phyloP scores from a whole-genome alignment of 2,329 filamentous ascomycete species.

The Fusarium protoensiforme region DNA sequence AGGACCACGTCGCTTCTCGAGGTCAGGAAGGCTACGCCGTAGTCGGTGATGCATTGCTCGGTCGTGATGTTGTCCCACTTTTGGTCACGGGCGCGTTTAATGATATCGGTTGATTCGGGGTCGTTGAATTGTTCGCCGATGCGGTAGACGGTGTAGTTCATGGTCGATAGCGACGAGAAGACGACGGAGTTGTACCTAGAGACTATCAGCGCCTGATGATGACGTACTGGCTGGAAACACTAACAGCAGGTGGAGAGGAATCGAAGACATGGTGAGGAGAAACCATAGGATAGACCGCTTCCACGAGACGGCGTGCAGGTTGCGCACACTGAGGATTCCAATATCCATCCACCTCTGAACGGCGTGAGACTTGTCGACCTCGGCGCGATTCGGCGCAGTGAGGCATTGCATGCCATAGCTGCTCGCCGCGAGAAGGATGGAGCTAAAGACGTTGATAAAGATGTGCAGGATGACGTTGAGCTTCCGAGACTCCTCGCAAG shows the following conservation, averaged over 20 bases:
- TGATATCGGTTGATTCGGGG: background rate
- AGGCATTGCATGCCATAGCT: conserved; percentile 52
- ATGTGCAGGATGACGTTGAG: conserved; percentile 15
- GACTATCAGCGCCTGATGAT: background rate
- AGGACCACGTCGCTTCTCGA: background rate
- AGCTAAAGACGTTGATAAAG: conserved; percentile 24
- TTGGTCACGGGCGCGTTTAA: background rate
- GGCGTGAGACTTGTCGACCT: conserved; percentile 40
- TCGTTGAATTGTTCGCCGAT: background rate
- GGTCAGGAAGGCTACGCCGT: conserved; percentile 11
- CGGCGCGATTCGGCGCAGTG: conserved; percentile 45
- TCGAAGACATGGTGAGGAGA: conserved; percentile 1
- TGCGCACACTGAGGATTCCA: conserved; percentile 27
- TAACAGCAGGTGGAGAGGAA: conserved; percentile 17
- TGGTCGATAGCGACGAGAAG: background rate
- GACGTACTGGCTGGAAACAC: background rate
- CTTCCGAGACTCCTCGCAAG: background rate
- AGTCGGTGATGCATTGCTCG: conserved; percentile 8
- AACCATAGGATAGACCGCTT: background rate
- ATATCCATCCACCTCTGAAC: conserved; percentile 30
- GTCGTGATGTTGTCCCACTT: conserved; percentile 4
- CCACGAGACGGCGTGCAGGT: conserved; percentile 4
- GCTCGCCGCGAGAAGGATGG: conserved; percentile 29
- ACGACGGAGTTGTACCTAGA: conserved; percentile 19
- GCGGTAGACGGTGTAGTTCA: background rate